These are phyloP conservation scores for Elaeagnus macrophylla DNA, from an alignment of 306 rosid species.

Conservation along the genomic window DNA sequence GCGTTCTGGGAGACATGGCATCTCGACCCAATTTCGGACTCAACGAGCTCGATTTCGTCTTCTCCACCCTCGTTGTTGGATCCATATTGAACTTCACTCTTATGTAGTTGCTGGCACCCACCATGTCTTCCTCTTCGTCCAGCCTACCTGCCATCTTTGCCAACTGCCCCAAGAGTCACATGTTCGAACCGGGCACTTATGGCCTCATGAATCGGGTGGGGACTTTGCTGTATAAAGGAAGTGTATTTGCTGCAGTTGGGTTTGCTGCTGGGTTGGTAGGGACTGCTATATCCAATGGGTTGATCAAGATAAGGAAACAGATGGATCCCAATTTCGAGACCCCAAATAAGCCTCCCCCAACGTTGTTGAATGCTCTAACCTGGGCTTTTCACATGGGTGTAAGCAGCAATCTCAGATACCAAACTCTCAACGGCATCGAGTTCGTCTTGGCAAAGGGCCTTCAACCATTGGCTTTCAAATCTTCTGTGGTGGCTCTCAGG, in stretches of 20 bases:
- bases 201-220: conserved; percentile 46
- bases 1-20: conserved; percentile 95
- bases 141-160: conserved; percentile 56
- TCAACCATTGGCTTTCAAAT: conserved; percentile 60
- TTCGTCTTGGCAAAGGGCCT: conserved; percentile 62
- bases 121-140: conserved; percentile 37
- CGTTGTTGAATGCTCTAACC: conserved; percentile 64
- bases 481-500: conserved; percentile 69
- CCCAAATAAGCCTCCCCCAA: conserved; percentile 79
- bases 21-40: conserved; percentile 94
- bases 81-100: conserved; percentile 80
- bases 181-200: conserved; percentile 82
- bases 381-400: conserved; percentile 93
- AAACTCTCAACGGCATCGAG: conserved; percentile 70
- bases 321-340: conserved; percentile 85
- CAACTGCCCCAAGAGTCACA: conserved; percentile 71
- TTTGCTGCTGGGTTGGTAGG: conserved; percentile 78
- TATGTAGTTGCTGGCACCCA: conserved; percentile 89
- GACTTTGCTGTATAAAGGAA: conserved; percentile 67
- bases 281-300: conserved; percentile 70
- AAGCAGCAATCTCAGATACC: conserved; percentile 82
- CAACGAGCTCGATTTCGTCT: conserved; percentile 91
- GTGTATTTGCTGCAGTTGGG: conserved; percentile 68
- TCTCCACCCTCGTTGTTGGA: conserved; percentile 93
- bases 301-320: conserved; percentile 66